Base-by-base conservation (phyloP, 305 asterid species). In the Plantago lanceolata region DNA sequence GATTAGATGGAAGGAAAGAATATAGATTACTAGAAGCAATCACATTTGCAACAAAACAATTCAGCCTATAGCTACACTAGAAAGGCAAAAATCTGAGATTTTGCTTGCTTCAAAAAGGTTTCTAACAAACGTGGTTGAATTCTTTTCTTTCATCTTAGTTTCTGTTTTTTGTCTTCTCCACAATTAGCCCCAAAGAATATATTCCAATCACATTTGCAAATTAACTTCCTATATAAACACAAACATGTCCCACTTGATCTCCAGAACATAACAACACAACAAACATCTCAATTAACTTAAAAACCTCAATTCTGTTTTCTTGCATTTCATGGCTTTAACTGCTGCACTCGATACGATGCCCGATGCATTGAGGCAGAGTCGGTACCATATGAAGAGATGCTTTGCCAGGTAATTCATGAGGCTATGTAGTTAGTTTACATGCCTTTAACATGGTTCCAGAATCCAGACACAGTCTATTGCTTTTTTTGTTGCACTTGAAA, bases 311-410 rank as follows among this genome's bases (percentile, higher is more conserved):
- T 33, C 33, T 18, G 11, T 47, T 8, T 47, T 45, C 15, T 24
- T 44, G 18, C 61, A 56, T 31, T 59, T 48, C 50, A 59, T 90
- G 96, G 79, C 84, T 70, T 80, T 84, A 54, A 60, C 84, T 70
- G 49, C 77, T 18, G 69, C 81, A 4, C 81, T 71, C 19, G 84
- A 79, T 66, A 74, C 78, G 47, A 83, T 84, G 92, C 82, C 90
- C 49, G 85, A 78, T 44, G 87, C 85, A 0, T 54, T 81, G 70
- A 79, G 76, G 74, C 84, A 82, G 65, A 85, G 85, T 60, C 71
- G 81, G 56, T 76, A 70, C 68, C 90, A 81, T 61, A 76, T 79
- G 89, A 87, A 82, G 84, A 73, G 81, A 76, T 90, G 94, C 24
- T 85, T 87, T 56, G 57, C 85, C 35, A 87, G 90, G 97, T 83